Evolutionary conservation across 2,329 filamentous ascomycete species (phyloP).

Genomic region (Xylariaceae sp.): DNA sequence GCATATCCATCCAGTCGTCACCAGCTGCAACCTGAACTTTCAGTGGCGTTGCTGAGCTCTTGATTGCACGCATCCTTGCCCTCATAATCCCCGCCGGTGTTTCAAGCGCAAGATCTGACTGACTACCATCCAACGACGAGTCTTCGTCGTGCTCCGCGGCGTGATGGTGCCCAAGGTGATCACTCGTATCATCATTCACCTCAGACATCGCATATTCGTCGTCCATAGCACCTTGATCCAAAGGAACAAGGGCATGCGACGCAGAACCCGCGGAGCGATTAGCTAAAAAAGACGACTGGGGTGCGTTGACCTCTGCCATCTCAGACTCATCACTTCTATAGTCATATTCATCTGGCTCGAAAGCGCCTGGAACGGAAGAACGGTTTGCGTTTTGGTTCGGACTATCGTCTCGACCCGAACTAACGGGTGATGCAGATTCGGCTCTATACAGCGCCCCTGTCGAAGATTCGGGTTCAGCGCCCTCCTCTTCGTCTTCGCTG

Average conservation of each 20-base stretch:
- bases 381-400: conserved; percentile 61
- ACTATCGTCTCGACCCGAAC: conserved; percentile 58
- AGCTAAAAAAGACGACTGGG: conserved; percentile 86
- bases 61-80: conserved; percentile 68
- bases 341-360: conserved; percentile 64
- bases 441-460: conserved; percentile 27
- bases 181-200: conserved; percentile 78
- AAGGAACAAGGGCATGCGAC: conserved; percentile 64
- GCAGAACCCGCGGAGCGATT: conserved; percentile 85
- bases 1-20: conserved; percentile 91
- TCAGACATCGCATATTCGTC: conserved; percentile 78
- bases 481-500: conserved; percentile 74
- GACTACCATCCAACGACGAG: conserved; percentile 61
- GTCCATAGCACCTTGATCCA: conserved; percentile 72
- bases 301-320: conserved; percentile 52
- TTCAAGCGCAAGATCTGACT: conserved; percentile 52
- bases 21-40: conserved; percentile 69
- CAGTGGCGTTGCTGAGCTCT: conserved; percentile 63
- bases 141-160: conserved; percentile 75
- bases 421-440: conserved; percentile 36
- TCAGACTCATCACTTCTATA: conserved; percentile 61
- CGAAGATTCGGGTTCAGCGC: conserved; percentile 56
- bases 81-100: conserved; percentile 68
- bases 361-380: conserved; percentile 76
- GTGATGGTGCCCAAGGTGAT: conserved; percentile 74